Evolutionary conservation across 179 eudicot species (phyloP).

Genomic region (Nepenthes alata): DNA sequence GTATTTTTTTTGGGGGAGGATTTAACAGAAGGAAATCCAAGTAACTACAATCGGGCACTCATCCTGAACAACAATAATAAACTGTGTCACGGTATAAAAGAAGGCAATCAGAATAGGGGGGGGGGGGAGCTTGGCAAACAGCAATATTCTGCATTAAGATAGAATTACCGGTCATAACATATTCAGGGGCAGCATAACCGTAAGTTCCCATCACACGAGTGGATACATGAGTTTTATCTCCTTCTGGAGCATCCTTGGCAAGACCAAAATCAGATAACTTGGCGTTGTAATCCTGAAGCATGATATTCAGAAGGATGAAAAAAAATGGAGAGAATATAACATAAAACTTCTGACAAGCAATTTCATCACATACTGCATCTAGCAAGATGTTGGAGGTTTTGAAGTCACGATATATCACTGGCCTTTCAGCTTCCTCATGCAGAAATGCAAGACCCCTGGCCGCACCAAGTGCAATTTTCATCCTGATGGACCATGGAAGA

Average conservation of each 20-base stretch:
- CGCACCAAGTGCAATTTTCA: slow-evolving; percentile 70
- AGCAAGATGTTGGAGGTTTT: slow-evolving; percentile 75
- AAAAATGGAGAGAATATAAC: slow-evolving; percentile 3
- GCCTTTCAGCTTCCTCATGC: slow-evolving; percentile 66
- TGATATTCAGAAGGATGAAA: slow-evolving; percentile 8
- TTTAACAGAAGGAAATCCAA: not conserved
- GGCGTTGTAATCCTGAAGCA: slow-evolving; percentile 73
- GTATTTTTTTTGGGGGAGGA: too few species aligned
- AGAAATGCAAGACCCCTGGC: slow-evolving; percentile 64
- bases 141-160: not conserved
- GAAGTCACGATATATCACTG: slow-evolving; percentile 74
- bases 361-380: slow-evolving; percentile 56
- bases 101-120: not conserved
- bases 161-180: slow-evolving; percentile 79
- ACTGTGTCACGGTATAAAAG: not conserved
- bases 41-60: not conserved
- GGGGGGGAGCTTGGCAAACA: not conserved
- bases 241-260: slow-evolving; percentile 88
- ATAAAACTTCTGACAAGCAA: not conserved
- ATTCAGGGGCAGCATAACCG: slow-evolving; percentile 82
- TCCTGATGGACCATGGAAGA: slow-evolving; percentile 72
- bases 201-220: slow-evolving; percentile 94
- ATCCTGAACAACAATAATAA: not conserved
- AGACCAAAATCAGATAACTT: slow-evolving; percentile 89
- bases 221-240: slow-evolving; percentile 84